Evolutionary conservation across 768 basidiomycete species (phyloP).

Genomic region (Polyporus arcularius): DNA sequence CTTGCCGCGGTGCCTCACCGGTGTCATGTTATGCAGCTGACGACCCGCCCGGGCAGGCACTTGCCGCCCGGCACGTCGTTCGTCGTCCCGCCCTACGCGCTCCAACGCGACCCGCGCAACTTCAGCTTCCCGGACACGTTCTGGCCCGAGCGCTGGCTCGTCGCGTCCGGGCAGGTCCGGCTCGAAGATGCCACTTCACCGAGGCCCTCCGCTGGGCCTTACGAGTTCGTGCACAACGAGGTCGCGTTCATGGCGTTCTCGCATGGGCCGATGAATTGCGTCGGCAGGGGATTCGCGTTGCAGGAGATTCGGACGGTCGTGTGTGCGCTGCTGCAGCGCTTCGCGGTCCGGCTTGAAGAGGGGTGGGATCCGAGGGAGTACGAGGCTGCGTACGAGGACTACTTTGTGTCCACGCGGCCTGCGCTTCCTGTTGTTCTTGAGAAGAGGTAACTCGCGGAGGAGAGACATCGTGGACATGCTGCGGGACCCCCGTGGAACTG

Average conservation of each 20-base stretch:
- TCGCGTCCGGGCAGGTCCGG: conserved; percentile 2
- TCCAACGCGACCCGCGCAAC: conserved; percentile 49
- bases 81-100: conserved; percentile 37
- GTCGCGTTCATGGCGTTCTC: conserved; percentile 45
- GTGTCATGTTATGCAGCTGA: no score
- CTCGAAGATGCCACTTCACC: no score
- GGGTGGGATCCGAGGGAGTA: conserved; percentile 31
- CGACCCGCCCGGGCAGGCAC: conserved; percentile 27
- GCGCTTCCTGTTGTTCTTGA: conserved; percentile 20
- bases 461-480: no score
- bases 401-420: conserved; percentile 30
- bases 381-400: conserved; percentile 30
- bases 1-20: no score
- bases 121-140: conserved; percentile 44
- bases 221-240: conserved; percentile 21
- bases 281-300: conserved; percentile 45
- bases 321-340: conserved; percentile 34
- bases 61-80: conserved; percentile 40
- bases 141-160: conserved; percentile 48
- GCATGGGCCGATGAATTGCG: conserved; percentile 51
- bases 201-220: no score
- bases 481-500: no score
- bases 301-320: conserved; percentile 35
- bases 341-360: conserved; percentile 32
- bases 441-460: background rate